Base-by-base conservation (phyloP, 352 stramenopile genomes). In the Discostella stelligera region DNA sequence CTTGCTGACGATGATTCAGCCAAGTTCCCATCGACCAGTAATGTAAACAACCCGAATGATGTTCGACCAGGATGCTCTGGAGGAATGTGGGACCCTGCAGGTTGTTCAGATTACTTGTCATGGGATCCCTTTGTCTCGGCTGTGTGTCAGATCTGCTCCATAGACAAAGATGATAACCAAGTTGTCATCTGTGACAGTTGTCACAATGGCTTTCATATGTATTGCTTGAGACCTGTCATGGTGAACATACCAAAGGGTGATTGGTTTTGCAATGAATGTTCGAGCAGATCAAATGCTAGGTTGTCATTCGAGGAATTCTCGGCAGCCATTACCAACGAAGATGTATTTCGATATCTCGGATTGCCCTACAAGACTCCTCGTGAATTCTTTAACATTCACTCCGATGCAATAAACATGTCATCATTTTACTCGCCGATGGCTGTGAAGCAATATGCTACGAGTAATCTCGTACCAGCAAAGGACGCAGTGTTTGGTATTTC, bases 101-200 rank as follows among this genome's bases (percentile, higher is more conserved):
- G 44, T 54, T 62, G 52, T 37, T 69, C 50, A 27, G 32, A 71
- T 39, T 37, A 76, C 58, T 59, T 79, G 16, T 58, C 65, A 2
- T 83, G 66, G 53, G 76, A 83, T 68, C 69, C 76, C 48, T 79
- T 64, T 56, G 69, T 27, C 18, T 61, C 62, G 6, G 75, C 68
- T 70, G 68, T 83, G n/a, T 71, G 70, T 66, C 64, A 83, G 14
- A 49, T 83, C n/a, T 83, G 76, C 27, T 48, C 58, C 5, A 74
- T 83, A 25, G 71, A 83, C 55, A 79, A 83, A 65, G 71, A 83
- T 55, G 76, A 75, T 25, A 66, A 76, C 46, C 65, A 73, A 76
- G 74, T 85, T 55, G 66, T 85, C 30, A 82, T 85, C 53, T 85
- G 80, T 61, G 80, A 87, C 39, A 50, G 67, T n/a, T 87, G 80